Evolutionary conservation across 139 green algal species (phyloP), one percentile per base, ranked within the genome.

Genomic region (Asterochloris sp.): DNA sequence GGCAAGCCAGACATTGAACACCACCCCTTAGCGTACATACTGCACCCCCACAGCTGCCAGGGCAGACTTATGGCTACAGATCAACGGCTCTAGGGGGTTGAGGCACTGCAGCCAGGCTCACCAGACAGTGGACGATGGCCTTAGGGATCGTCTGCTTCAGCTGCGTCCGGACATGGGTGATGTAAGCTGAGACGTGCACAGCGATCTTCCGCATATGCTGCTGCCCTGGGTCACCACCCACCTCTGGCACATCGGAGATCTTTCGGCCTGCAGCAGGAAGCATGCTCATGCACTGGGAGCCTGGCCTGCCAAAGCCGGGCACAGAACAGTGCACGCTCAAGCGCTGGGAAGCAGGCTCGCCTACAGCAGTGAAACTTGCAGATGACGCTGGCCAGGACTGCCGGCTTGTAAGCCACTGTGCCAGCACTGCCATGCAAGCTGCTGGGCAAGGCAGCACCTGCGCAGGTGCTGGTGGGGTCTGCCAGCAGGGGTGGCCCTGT

Each of bases 111-210:
- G 27, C 13, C 21, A 14, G 8, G 11, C 89, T 82, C 85, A 95
- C 93, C 87, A 95, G 94, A 89, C 89, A 95, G 86, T 96, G 93
- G 77, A 98, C 94, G 69, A 98, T 93, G 21, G 94, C 95, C 89
- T 98, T 98, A 81, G 95, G 95, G 69, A 98, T 90, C 19, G 94
- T 97, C 76, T 95, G 93, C 79, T 94, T 91, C 84, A 98, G 91
- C 92, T 98, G 95, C 61, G 83, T 88, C 78, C 94, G 91, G 21
- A 98, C 92, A 80, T 98, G 94, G 75, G 92, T 89, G 76, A 98
- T 90, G 91, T 98, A 98, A 0, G 93, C 94, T n/a, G 86, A 93
- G 14, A 97, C 89, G 69, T 91, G 88, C 0, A 68, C 63, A 6
- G 79, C 81, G 28, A 87, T 87, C 64, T 87, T 90, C 69, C 87